Base-by-base conservation (phyloP, 2,329 filamentous ascomycete species). In the Boeremia exigua region DNA sequence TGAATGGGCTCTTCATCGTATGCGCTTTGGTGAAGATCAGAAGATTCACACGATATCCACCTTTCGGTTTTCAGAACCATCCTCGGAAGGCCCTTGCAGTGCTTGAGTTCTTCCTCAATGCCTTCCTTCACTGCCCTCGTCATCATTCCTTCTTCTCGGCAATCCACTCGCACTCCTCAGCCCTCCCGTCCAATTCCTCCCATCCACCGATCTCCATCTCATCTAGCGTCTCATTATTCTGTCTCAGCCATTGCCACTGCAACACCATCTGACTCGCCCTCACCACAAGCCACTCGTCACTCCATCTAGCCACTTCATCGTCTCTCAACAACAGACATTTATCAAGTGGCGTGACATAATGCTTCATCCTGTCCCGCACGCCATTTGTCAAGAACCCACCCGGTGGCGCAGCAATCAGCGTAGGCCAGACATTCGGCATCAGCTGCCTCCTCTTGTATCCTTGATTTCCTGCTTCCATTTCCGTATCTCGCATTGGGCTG, bases 161-260 rank as follows among this genome's bases (percentile, higher is more conserved):
- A 37, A 71, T 66, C 69, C 69, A 71, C 37, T 64, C 63, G 17
- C 59, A 66, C 43, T 70, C 68, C 4, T 69, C 66, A 0, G 59
- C 63, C 39, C 38, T 59, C 0, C 58, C 60, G 2, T 65, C 67
- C 44, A 72, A 17, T 14, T 66, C 67, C 38, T 66, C 61, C 63
- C 66, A 72, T 6, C 51, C 62, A 12, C 37, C 3, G 2, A 59
- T 51, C 34, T 70, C 65, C 69, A 72, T 70, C 8, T 65, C 64
- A 9, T 56, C 61, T 30, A 73, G 29, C 6, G 44, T 47, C 42
- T 62, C 62, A 14, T 68, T 72, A 27, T 67, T 68, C 29, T 57
- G 19, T 38, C 69, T 58, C 48, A 73, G 37, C 70, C 67, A 69
- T 54, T 69, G 67, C 70, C 70, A 73, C 25, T 65, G 60, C 54